These are phyloP conservation scores for Raffaelea ambrosiae DNA, from an alignment of 2,329 filamentous ascomycete species.

Conservation along the genomic window DNA sequence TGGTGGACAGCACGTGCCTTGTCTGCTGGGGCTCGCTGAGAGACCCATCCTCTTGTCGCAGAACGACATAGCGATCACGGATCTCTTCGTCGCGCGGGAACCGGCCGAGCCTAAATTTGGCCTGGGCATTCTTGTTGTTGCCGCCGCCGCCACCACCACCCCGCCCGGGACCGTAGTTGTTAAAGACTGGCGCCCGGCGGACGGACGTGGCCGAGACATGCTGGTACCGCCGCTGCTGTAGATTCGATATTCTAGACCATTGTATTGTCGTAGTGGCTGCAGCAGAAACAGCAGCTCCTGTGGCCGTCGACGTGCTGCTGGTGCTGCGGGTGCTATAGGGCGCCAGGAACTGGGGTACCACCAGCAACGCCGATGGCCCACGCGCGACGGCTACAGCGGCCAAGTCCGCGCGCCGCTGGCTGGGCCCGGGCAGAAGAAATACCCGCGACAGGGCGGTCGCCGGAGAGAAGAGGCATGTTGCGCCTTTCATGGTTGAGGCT, in stretches of 20 bases:
- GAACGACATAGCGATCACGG: slow-evolving; percentile 21
- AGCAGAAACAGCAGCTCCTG: neutral
- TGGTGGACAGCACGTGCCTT: slow-evolving; percentile 29
- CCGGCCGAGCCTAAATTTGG: slow-evolving; percentile 13
- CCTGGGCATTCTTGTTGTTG: slow-evolving; percentile 1
- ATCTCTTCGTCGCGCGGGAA: slow-evolving; percentile 37
- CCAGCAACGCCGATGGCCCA: neutral
- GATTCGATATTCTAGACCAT: too few species aligned
- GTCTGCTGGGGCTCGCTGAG: slow-evolving; percentile 30
- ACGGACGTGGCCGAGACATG: too few species aligned
- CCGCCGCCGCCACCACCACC: too few species aligned
- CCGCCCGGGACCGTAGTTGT: too few species aligned
- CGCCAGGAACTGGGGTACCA: neutral
- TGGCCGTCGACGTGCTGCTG: neutral
- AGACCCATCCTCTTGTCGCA: slow-evolving; percentile 25
- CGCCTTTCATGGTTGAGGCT: slow-evolving; percentile 26
- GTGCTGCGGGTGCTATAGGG: neutral
- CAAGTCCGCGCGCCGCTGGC: neutral
- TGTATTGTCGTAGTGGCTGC: neutral
- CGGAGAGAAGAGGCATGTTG: slow-evolving; percentile 32
- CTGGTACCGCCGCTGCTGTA: neutral
- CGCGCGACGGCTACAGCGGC: neutral
- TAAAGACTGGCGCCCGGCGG: too few species aligned
- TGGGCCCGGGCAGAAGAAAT: slow-evolving; percentile 20
- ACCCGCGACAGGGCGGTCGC: slow-evolving; percentile 37